Evolutionary conservation across 2,329 filamentous ascomycete species (phyloP), one percentile per base, ranked within the genome.

Genomic region (Claviceps paspali): DNA sequence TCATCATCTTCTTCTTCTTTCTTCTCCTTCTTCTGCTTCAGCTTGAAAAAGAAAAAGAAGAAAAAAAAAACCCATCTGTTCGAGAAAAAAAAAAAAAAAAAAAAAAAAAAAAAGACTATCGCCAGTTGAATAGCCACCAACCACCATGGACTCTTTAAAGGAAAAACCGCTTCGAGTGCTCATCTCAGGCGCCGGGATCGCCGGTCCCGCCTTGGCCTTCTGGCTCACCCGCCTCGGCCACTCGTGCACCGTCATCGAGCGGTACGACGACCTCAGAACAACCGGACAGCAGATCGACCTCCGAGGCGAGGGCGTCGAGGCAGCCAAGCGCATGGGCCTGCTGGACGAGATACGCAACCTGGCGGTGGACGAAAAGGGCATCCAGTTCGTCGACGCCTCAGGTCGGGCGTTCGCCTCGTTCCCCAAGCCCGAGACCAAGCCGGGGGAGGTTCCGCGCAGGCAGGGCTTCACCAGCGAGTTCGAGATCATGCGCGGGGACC

Each of bases 401-500:
- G 62, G 64, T 38, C 50, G 47, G 1, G 36, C 46, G 2, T 49
- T 52, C 29, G 70, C 63, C n/a, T 51, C 51, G 3, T 55, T 69
- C 31, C 47, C 48, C 17, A 7, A 12, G 6, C 21, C 31, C n/a
- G 21, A 32, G 6, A n/a, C 15, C 6, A 61, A 63, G 43, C 51
- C 61, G 0, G 64, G 62, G 3, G 52, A 59, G 36, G 18, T 14
- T 4, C 6, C 8, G 12, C 61, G 63, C 0, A 47, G 44, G 23
- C 65, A 70, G 46, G 54, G 52, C 7, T 50, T 72, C 19, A 70
- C 66, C 0, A 65, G 62, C 41, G 73, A 78, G 39, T 74, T 62
- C 41, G 73, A 78, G 53, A 68, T 78, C 34, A 68, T 78, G 61
- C 59, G 73, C 7, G 70, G 67, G 0, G 67, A 74, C 36, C 47